Conservation (phyloP, 2,329 filamentous ascomycete genomes). For the Nectriaceae sp. region DNA sequence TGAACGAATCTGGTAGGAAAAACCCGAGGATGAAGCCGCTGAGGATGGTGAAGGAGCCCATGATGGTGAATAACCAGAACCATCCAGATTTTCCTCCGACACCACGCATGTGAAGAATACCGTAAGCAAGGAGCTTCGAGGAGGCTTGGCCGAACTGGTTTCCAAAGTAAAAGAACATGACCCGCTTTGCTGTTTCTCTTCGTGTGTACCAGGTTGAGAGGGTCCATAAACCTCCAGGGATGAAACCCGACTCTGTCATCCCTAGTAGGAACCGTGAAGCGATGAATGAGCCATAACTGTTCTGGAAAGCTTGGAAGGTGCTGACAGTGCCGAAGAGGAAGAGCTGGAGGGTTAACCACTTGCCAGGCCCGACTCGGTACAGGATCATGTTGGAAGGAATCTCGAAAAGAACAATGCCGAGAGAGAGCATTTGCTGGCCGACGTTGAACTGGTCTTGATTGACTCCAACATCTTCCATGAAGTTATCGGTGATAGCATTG, state of each 20-base stretch:
- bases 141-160: slow-evolving; percentile 50
- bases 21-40: slow-evolving; percentile 44
- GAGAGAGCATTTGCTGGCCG: slow-evolving; percentile 51
- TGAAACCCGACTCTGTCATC: slow-evolving; percentile 55
- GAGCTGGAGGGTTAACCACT: slow-evolving; percentile 55
- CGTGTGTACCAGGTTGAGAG: too few species aligned
- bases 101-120: too few species aligned
- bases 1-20: slow-evolving; percentile 47
- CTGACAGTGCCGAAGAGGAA: slow-evolving; percentile 55
- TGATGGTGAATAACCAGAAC: slow-evolving; percentile 58
- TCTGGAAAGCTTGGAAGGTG: slow-evolving; percentile 56
- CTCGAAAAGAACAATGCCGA: slow-evolving; percentile 50
- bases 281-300: slow-evolving; percentile 48
- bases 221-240: too few species aligned
- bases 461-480: slow-evolving; percentile 51
- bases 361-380: slow-evolving; percentile 42
- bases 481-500: slow-evolving; percentile 50
- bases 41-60: slow-evolving; percentile 54
- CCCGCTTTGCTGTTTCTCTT: too few species aligned
- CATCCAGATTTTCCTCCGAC: too few species aligned
- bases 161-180: too few species aligned
- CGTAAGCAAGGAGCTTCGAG: slow-evolving; percentile 40
- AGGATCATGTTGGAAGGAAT: slow-evolving; percentile 40
- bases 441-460: slow-evolving; percentile 54
- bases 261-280: slow-evolving; percentile 54